phyloP scores from a whole-genome alignment of 2,329 filamentous ascomycete genomes.

The Arthrobotrys pseudoclavata region DNA sequence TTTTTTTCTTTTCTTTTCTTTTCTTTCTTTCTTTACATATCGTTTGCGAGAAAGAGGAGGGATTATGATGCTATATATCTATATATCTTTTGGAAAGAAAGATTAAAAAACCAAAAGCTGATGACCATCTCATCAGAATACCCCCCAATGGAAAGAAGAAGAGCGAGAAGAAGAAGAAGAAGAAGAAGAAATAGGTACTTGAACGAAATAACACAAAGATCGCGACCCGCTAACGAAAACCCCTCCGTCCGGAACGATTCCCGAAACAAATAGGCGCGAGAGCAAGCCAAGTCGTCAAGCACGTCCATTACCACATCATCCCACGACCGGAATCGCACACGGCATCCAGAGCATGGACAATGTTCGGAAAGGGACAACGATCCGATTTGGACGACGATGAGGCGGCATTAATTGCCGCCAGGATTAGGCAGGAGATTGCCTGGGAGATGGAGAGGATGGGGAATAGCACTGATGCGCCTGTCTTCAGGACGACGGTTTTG shows the following conservation, averaged over 20 bases:
- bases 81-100: not conserved
- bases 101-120: slow-evolving; percentile 25
- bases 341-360: slow-evolving; percentile 75
- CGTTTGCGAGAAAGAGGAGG: not conserved
- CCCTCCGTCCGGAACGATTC: not conserved
- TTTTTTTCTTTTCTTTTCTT: not conserved
- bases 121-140: slow-evolving; percentile 34
- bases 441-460: slow-evolving; percentile 67
- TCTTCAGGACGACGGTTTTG: slow-evolving; percentile 53
- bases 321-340: slow-evolving; percentile 74
- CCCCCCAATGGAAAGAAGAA: not conserved
- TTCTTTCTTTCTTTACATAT: not conserved
- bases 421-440: slow-evolving; percentile 70
- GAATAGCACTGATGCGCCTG: slow-evolving; percentile 43
- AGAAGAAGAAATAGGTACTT: slow-evolving; percentile 6
- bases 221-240: slow-evolving; percentile 8
- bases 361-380: slow-evolving; percentile 82
- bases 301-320: slow-evolving; percentile 95
- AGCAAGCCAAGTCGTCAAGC: slow-evolving; percentile 91
- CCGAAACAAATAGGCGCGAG: slow-evolving; percentile 73
- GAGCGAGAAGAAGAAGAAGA: slow-evolving; percentile 5
- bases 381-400: slow-evolving; percentile 84
- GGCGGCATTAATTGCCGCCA: slow-evolving; percentile 73
- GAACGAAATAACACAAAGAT: not conserved
- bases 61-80: not conserved